These are phyloP conservation scores for Mycena metata DNA, from an alignment of 768 basidiomycete species.

Conservation along the genomic window DNA sequence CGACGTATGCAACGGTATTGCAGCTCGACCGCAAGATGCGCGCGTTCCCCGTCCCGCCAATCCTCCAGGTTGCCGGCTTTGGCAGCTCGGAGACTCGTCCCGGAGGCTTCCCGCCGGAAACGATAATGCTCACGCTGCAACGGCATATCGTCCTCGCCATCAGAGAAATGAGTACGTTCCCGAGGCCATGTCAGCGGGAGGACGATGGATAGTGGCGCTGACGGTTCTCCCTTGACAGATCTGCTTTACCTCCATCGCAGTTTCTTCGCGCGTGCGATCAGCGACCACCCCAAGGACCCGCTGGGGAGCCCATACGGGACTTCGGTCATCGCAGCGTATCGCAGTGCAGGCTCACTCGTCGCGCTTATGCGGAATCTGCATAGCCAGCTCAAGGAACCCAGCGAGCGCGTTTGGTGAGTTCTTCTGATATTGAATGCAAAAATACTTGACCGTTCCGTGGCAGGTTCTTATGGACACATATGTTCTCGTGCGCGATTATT, in stretches of 20 bases:
- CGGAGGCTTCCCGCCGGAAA: conserved; percentile 59
- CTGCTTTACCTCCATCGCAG: conserved; percentile 79
- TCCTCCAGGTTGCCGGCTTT: conserved; percentile 77
- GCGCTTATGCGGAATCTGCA: conserved; percentile 79
- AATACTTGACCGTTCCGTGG: neutral
- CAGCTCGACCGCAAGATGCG: conserved; percentile 77
- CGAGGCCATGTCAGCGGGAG: conserved; percentile 12
- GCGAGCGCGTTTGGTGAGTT: conserved; percentile 72
- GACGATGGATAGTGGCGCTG: neutral
- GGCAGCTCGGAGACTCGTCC: conserved; percentile 65
- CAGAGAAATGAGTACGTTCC: conserved; percentile 72
- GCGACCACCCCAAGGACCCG: conserved; percentile 81
- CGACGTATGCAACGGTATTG: conserved; percentile 76
- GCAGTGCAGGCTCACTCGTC: conserved; percentile 78
- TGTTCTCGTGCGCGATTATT: conserved; percentile 81
- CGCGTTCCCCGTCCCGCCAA: conserved; percentile 75
- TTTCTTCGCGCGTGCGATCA: conserved; percentile 81
- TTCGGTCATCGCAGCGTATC: conserved; percentile 81
- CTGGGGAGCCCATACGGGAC: conserved; percentile 80
- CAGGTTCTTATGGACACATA: conserved; percentile 67
- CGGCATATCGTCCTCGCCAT: conserved; percentile 78
- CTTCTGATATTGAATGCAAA: conserved; percentile 46
- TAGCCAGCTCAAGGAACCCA: conserved; percentile 72
- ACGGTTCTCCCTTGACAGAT: conserved; percentile 53
- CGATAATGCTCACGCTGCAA: conserved; percentile 69